These are phyloP conservation scores for Aurinia saxatilis DNA, from an alignment of 345 rosid genomes.

Conservation along the genomic window DNA sequence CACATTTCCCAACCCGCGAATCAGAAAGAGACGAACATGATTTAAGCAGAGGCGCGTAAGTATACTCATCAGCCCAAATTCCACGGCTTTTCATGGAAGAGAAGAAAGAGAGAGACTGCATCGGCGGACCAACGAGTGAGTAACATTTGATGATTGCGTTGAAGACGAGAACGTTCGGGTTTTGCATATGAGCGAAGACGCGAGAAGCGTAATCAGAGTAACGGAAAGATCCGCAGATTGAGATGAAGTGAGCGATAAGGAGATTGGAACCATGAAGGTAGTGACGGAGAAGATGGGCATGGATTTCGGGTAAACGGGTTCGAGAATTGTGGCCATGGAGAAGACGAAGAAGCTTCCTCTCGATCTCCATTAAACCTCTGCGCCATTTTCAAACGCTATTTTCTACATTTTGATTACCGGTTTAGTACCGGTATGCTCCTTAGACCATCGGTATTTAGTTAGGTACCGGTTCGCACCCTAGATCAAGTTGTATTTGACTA, in stretches of 20 bases:
- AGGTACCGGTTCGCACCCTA: too few species aligned
- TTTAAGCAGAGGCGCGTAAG: slow-evolving; percentile 65
- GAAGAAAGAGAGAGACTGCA: slow-evolving; percentile 42
- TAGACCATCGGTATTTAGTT: too few species aligned
- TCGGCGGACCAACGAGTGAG: slow-evolving; percentile 43
- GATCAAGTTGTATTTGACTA: too few species aligned
- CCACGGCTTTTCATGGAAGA: slow-evolving; percentile 41
- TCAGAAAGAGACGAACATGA: slow-evolving; percentile 40
- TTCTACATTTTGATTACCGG: not conserved
- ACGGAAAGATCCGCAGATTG: slow-evolving; percentile 52
- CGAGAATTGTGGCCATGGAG: slow-evolving; percentile 59
- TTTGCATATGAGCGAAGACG: slow-evolving; percentile 34
- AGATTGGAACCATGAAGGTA: slow-evolving; percentile 48
- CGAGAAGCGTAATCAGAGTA: slow-evolving; percentile 40
- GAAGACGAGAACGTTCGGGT: slow-evolving; percentile 50
- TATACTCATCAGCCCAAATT: slow-evolving; percentile 64
- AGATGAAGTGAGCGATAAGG: slow-evolving; percentile 58
- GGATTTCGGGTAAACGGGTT: slow-evolving; percentile 50
- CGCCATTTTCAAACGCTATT: not conserved
- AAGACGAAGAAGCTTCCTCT: slow-evolving; percentile 45
- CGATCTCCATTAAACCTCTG: slow-evolving; percentile 21
- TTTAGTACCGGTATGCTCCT: not conserved
- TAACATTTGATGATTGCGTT: slow-evolving; percentile 62
- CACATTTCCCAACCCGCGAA: slow-evolving; percentile 33
- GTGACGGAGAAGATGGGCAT: slow-evolving; percentile 61